Conservation (phyloP, 2,329 filamentous ascomycete species). For the Penicillium glabrum region DNA sequence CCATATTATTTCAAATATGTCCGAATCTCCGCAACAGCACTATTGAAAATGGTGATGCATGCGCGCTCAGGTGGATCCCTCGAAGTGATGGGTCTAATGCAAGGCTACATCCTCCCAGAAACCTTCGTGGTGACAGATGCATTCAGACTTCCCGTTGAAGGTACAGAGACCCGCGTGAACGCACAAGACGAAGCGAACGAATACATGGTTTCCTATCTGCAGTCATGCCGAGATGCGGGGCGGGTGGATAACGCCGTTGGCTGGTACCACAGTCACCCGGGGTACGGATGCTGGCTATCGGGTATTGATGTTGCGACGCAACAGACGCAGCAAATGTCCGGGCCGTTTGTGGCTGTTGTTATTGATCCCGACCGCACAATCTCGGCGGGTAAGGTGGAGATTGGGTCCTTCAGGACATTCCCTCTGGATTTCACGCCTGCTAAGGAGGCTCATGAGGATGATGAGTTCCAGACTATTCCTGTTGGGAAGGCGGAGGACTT, state of each 20-base stretch:
- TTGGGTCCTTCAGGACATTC: slow-evolving; percentile 92
- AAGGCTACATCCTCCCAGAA: slow-evolving; percentile 84
- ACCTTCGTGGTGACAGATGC: slow-evolving; percentile 90
- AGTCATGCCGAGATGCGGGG: slow-evolving; percentile 71
- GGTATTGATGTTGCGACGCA: slow-evolving; percentile 95
- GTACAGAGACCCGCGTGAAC: slow-evolving; percentile 97
- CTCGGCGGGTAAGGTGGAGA: slow-evolving; percentile 91
- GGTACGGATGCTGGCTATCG: slow-evolving; percentile 96
- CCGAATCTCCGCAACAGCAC: slow-evolving; percentile 86
- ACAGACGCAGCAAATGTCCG: slow-evolving; percentile 80
- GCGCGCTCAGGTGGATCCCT: slow-evolving; percentile 89
- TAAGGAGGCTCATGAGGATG: slow-evolving; percentile 46
- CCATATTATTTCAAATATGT: slow-evolving; percentile 90
- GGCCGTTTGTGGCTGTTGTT: slow-evolving; percentile 93
- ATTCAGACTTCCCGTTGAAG: slow-evolving; percentile 90
- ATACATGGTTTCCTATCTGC: slow-evolving; percentile 87
- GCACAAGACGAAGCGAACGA: slow-evolving; percentile 95
- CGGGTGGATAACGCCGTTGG: slow-evolving; percentile 89
- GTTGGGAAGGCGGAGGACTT: slow-evolving; percentile 95
- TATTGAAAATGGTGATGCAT: slow-evolving; percentile 99
- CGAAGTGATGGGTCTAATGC: slow-evolving; percentile 98
- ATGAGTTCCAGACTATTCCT: slow-evolving; percentile 63
- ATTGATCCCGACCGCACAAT: slow-evolving; percentile 96
- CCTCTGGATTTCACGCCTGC: slow-evolving; percentile 68
- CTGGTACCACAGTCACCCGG: slow-evolving; percentile 97